A percentile compares a stretch with the other conserved stretches of the same genome.
phyloP scores from a whole-genome alignment of 2,329 filamentous ascomycete species.

The Talaromyces sp. region DNA sequence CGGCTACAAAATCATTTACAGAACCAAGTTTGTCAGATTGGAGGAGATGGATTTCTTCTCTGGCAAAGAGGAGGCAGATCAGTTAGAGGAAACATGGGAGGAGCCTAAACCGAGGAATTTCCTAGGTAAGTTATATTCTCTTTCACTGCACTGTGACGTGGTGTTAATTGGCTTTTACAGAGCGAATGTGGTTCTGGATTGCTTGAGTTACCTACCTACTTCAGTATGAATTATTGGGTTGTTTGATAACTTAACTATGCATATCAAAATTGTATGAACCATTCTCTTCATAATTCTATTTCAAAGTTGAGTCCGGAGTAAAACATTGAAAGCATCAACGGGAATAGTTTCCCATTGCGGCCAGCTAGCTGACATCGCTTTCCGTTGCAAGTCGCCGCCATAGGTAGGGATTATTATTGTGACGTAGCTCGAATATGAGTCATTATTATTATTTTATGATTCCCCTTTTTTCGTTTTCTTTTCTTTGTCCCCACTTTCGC shows the following conservation, averaged over 20 bases:
- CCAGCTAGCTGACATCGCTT: background rate
- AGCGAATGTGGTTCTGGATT: constrained; percentile 9
- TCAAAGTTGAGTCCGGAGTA: background rate
- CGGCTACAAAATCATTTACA: constrained; percentile 31
- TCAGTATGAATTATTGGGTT: background rate
- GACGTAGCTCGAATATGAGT: too few species aligned
- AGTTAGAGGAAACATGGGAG: constrained; percentile 6
- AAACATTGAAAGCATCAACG: background rate
- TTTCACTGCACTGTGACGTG: background rate
- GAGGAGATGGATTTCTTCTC: constrained; percentile 42
- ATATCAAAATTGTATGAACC: background rate
- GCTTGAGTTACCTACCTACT: background rate
- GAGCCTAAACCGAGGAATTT: constrained; percentile 8
- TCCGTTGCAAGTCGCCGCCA: too few species aligned
- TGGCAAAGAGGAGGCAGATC: constrained; percentile 36
- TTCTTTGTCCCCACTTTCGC: too few species aligned
- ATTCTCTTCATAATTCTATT: background rate
- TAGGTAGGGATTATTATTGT: too few species aligned
- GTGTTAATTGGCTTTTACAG: background rate
- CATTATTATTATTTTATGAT: too few species aligned
- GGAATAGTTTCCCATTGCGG: background rate
- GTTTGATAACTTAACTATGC: background rate
- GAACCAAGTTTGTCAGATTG: constrained; percentile 27
- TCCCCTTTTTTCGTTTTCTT: too few species aligned
- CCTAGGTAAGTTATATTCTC: constrained; percentile 1